These are phyloP conservation scores for Hyphopichia buzzinii DNA, from an alignment of 1,139 yeast species.

Conservation along the genomic window DNA sequence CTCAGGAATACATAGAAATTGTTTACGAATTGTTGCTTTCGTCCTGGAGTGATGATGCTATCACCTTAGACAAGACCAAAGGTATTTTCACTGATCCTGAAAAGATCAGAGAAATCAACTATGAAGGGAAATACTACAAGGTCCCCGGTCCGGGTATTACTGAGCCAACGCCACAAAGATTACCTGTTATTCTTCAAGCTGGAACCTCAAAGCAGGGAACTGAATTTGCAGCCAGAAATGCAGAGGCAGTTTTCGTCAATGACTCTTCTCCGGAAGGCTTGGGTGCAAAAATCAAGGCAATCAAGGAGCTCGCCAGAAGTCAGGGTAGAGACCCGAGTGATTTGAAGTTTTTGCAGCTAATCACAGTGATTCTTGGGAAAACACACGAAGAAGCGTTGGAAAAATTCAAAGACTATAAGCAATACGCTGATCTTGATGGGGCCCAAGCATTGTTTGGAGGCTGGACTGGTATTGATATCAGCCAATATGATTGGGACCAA, in stretches of 20 bases:
- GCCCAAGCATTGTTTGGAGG: slow-evolving; percentile 39
- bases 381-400: slow-evolving; percentile 35
- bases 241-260: slow-evolving; percentile 41
- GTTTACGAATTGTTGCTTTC: slow-evolving; percentile 38
- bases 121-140: slow-evolving; percentile 35
- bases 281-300: slow-evolving; percentile 23
- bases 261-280: slow-evolving; percentile 28
- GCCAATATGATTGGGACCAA: slow-evolving; percentile 25
- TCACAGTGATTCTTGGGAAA: slow-evolving; percentile 32
- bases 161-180: slow-evolving; percentile 43
- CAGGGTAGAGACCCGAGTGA: slow-evolving; percentile 33
- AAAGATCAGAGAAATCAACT: slow-evolving; percentile 38
- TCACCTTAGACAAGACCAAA: slow-evolving; percentile 27
- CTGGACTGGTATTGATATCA: slow-evolving; percentile 37
- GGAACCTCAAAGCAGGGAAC: slow-evolving; percentile 46
- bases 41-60: slow-evolving; percentile 49
- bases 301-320: slow-evolving; percentile 26
- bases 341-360: slow-evolving; percentile 33
- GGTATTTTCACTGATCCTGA: slow-evolving; percentile 40
- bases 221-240: slow-evolving; percentile 45
- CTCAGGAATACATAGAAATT: slow-evolving; percentile 42
- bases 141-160: slow-evolving; percentile 48
- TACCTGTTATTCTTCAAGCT: slow-evolving; percentile 47
- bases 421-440: slow-evolving; percentile 38
- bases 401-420: slow-evolving; percentile 26